phyloP scores from a whole-genome alignment of 805 yeast genomes.

The Lachancea waltii region DNA sequence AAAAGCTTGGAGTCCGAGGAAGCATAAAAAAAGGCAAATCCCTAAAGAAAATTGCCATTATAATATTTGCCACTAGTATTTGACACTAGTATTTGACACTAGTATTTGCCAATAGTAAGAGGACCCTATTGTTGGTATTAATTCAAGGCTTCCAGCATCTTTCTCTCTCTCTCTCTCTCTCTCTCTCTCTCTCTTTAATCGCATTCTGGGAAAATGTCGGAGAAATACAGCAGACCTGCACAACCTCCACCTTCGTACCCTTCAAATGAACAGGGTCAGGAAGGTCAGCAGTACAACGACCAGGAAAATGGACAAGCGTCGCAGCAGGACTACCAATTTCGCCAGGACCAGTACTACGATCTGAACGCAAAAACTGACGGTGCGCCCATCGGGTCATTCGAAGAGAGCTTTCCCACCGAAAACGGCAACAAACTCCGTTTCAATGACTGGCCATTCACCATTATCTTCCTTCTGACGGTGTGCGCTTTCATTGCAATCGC shows the following conservation, averaged over 20 bases:
- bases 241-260: constrained; percentile 18
- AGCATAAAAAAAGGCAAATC: no score
- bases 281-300: constrained; percentile 4
- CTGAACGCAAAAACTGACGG: constrained; percentile 30
- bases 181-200: not conserved
- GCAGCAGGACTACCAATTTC: constrained; percentile 19
- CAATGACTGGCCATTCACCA: constrained; percentile 67
- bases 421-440: constrained; percentile 49
- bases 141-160: no score
- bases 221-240: constrained; percentile 16
- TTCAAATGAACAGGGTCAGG: constrained; percentile 4
- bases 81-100: no score
- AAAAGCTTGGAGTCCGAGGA: no score
- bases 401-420: constrained; percentile 52
- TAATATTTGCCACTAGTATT: no score
- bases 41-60: no score
- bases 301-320: constrained; percentile 3
- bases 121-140: no score
- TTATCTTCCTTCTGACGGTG: constrained; percentile 44
- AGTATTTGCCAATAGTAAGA: no score
- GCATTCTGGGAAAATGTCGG: constrained; percentile 5
- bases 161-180: not conserved
- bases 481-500: constrained; percentile 69
- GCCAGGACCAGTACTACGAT: constrained; percentile 27
- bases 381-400: constrained; percentile 45